phyloP scores from a whole-genome alignment of 2,329 filamentous ascomycete species.

The Lasiodiplodia sp. region DNA sequence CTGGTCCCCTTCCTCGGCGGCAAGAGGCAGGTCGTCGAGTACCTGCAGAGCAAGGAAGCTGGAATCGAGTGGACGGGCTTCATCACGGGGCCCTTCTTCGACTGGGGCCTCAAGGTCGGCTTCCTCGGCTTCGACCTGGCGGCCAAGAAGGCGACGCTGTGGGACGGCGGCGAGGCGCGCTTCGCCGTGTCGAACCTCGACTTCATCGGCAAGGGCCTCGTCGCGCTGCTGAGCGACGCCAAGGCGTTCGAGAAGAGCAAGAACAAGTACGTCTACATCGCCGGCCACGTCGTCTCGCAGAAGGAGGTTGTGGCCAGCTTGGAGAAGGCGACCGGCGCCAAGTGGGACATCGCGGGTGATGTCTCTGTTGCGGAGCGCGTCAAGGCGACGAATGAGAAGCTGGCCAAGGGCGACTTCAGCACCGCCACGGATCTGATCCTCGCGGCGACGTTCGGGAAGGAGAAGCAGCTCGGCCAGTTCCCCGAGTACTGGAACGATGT shows the following conservation, averaged over 20 bases:
- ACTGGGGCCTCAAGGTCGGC: constrained; percentile 61
- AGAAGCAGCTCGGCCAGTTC: constrained; percentile 36
- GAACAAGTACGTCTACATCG: constrained; percentile 66
- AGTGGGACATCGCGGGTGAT: constrained; percentile 57
- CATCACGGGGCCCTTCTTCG: constrained; percentile 67
- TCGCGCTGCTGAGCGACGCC: constrained; percentile 55
- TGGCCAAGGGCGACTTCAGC: constrained; percentile 46
- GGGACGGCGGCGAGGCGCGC: constrained; percentile 63
- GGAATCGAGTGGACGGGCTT: constrained; percentile 64
- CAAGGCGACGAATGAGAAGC: constrained; percentile 43
- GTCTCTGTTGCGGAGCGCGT: constrained; percentile 40
- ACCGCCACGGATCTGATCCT: constrained; percentile 38
- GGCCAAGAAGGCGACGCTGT: constrained; percentile 60
- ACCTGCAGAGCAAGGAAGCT: constrained; percentile 57
- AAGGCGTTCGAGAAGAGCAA: neutral
- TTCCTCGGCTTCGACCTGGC: constrained; percentile 61
- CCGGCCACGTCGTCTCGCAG: constrained; percentile 65
- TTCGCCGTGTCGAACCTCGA: constrained; percentile 61
- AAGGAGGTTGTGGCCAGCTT: constrained; percentile 62
- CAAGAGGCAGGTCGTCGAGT: constrained; percentile 60
- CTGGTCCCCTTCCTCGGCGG: constrained; percentile 60
- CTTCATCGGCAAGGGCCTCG: constrained; percentile 62
- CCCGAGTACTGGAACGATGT: constrained; percentile 48
- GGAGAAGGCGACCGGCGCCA: constrained; percentile 60
- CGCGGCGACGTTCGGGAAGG: constrained; percentile 33